Percentiles rank a stretch among this genome's conserved stretches.
Evolutionary conservation across 345 rosid species (phyloP).

Genomic region (Mercurialis annua): DNA sequence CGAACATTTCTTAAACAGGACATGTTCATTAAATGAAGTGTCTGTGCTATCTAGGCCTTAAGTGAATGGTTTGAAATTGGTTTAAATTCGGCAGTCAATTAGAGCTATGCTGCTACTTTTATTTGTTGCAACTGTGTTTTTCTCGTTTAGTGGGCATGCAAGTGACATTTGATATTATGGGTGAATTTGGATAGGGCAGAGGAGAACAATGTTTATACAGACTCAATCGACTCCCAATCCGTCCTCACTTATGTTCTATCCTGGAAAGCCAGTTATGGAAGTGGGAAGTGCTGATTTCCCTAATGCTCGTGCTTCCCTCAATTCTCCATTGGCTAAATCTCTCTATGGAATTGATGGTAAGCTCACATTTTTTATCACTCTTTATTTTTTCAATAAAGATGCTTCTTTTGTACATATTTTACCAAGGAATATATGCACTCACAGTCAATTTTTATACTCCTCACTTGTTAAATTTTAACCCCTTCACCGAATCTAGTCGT

Average conservation of each 20-base stretch:
- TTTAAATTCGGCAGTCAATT: too few relatives aligned
- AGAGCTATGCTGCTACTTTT: not conserved
- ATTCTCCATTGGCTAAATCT: conserved; percentile 71
- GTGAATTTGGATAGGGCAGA: conserved; percentile 55
- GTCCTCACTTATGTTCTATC: conserved; percentile 89
- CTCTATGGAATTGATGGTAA: conserved; percentile 77
- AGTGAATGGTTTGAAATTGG: not conserved
- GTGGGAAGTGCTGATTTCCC: conserved; percentile 93
- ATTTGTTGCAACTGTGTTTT: not conserved
- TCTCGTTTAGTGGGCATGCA: too few relatives aligned
- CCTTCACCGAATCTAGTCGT: too few relatives aligned
- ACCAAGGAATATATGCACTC: not conserved
- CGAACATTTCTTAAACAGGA: too few relatives aligned
- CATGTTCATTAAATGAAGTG: too few relatives aligned
- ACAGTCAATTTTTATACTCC: not conserved
- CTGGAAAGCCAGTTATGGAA: conserved; percentile 90
- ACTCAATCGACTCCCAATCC: conserved; percentile 94
- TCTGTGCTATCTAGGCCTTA: too few relatives aligned
- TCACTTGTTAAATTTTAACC: not conserved
- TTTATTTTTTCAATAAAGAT: not conserved
- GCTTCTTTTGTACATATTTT: not conserved
- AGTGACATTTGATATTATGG: not conserved
- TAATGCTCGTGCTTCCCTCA: conserved; percentile 70
- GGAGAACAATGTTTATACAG: conserved; percentile 88
- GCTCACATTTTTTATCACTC: not conserved